Evolutionary conservation across 148 eudicot species (phyloP).

Genomic region (Fallopia convolvulus): DNA sequence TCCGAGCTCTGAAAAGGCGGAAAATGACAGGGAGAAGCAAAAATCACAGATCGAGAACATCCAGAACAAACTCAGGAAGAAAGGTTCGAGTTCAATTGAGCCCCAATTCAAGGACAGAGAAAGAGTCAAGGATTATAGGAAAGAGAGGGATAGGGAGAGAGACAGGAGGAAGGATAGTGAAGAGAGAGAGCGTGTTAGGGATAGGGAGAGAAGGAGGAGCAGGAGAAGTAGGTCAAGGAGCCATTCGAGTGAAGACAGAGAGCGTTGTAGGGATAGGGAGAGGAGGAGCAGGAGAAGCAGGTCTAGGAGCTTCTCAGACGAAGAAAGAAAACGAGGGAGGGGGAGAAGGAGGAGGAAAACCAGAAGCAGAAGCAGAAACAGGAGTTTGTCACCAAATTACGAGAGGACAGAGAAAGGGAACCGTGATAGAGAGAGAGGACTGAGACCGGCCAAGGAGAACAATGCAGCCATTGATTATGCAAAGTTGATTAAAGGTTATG

Average conservation of each 20-base stretch:
- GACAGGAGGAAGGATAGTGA: slow-evolving; percentile 14
- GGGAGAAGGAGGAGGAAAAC: slow-evolving; percentile 3
- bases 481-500: slow-evolving; percentile 56
- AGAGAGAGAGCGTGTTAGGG: slow-evolving; percentile 9
- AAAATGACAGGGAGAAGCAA: slow-evolving; percentile 18
- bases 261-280: slow-evolving; percentile 18
- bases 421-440: slow-evolving; percentile 18
- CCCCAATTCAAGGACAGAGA: slow-evolving; percentile 12
- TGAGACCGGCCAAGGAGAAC: slow-evolving; percentile 24
- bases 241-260: slow-evolving; percentile 20
- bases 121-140: slow-evolving; percentile 19
- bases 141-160: slow-evolving; percentile 22
- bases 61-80: slow-evolving; percentile 67
- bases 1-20: slow-evolving; percentile 25
- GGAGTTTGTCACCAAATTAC: slow-evolving; percentile 37
- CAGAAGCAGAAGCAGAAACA: slow-evolving; percentile 12
- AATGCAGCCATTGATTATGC: slow-evolving; percentile 47
- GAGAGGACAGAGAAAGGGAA: slow-evolving; percentile 26
- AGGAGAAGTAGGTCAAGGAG: slow-evolving; percentile 26
- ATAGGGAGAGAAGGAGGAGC: slow-evolving; percentile 13
- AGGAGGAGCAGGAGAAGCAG: slow-evolving; percentile 32
- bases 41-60: slow-evolving; percentile 53
- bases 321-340: slow-evolving; percentile 8
- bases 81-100: slow-evolving; percentile 16
- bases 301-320: slow-evolving; percentile 18